Percentiles rank a stretch among this genome's conserved stretches.
Conservation (phyloP, 2,329 filamentous ascomycete species). For the Hymenoscyphus fructigenus region DNA sequence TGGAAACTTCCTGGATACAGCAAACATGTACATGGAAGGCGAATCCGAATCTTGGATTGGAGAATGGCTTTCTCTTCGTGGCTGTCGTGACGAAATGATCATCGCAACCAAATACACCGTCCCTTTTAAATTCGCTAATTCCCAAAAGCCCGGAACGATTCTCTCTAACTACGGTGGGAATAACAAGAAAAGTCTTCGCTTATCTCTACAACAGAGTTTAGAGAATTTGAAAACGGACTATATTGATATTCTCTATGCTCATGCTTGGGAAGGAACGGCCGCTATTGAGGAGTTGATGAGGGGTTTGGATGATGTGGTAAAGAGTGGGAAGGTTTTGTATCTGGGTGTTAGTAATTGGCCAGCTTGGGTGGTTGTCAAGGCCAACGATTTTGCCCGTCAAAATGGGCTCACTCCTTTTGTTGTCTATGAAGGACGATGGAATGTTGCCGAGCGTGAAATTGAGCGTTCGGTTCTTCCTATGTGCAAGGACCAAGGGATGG, state of each 20-base stretch:
- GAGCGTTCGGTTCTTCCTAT: conserved; percentile 60
- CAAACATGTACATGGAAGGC: conserved; percentile 55
- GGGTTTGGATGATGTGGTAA: conserved; percentile 58
- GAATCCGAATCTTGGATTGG: conserved; percentile 36
- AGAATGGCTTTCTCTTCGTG: conserved; percentile 52
- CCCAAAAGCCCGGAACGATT: conserved; percentile 10
- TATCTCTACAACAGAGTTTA: conserved; percentile 34
- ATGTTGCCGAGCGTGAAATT: conserved; percentile 58
- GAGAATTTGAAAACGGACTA: conserved; percentile 64
- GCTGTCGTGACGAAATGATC: conserved; percentile 51
- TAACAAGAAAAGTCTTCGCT: conserved; percentile 18
- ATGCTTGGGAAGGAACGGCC: conserved; percentile 52
- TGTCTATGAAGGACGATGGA: conserved; percentile 67
- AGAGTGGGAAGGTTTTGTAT: conserved; percentile 61
- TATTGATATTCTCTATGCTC: conserved; percentile 54
- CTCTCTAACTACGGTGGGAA: conserved; percentile 23
- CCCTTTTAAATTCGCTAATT: conserved; percentile 21
- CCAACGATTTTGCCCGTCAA: conserved; percentile 63
- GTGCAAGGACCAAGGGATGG: conserved; percentile 48
- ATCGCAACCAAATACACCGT: conserved; percentile 55
- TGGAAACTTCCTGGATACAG: conserved; percentile 66
- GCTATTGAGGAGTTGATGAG: conserved; percentile 66
- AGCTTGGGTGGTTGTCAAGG: conserved; percentile 65
- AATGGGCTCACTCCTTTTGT: conserved; percentile 67
- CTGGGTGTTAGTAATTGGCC: conserved; percentile 66